Base-by-base conservation (phyloP, 768 basidiomycete genomes). In the Suillus placidus region DNA sequence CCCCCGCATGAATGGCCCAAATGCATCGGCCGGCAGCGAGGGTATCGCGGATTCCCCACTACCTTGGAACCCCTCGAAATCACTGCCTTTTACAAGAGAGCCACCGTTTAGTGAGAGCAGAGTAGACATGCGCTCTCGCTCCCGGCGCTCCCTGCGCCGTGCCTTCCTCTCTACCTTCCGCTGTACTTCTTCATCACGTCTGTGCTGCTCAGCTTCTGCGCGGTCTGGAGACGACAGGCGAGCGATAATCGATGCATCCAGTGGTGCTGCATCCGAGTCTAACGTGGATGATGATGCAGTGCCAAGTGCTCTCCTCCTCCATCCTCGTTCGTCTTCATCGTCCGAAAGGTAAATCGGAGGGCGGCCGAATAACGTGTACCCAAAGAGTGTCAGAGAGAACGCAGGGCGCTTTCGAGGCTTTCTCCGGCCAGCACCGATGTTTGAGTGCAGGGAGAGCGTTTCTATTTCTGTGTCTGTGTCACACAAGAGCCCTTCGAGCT, bases 41-140 rank as follows among this genome's bases (percentile, higher is more conserved):
- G 49, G 23, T 2, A 38, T 10, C 3, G 6, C 23, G 45, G 64
- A 69, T 38, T 64, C 67, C 1, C 78, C 82, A 67, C 85, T 83
- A 8, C 88, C 89, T 67, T 84, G 88, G 76, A 90, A 90, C 0
- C 88, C 89, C 70, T 91, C 88, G 65, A 92, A 90, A 14, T 80
- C 79, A 6, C 77, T 81, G 6, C 75, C 74, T 16, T 74, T 72
- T 18, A 60, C 64, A 8, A 26, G 71, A 2, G 66, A 49, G 14
- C 66, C 75, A 10, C 72, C 77, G 45, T 78, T 80, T 2, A 82
- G 71, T 5, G 81, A 72, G 68, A 80, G 71, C 2, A 75, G 55
- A 1, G 72, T 62, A 12, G 63, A 42, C 9, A 79, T 77, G 16
- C 79, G 73, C 64, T 80, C 82, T 40, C 80, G 71, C 69, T 82